Conservation (phyloP, 2,329 filamentous ascomycete genomes). For the Ophiostoma sp. region DNA sequence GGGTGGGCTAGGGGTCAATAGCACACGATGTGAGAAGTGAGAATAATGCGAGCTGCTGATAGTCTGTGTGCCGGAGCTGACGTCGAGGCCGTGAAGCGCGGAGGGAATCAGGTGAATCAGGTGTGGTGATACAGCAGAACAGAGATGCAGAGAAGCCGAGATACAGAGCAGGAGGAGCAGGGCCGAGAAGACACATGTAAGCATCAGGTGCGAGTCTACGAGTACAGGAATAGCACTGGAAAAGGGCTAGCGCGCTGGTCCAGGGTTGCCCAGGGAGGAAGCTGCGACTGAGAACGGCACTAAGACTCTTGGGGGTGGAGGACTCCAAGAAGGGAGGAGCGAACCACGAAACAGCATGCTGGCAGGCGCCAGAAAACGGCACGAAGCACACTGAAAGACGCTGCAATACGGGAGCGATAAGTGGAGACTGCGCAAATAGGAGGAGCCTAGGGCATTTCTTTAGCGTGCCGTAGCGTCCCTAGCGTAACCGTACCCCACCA, state of each 20-base stretch:
- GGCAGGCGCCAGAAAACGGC: background rate
- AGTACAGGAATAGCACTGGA: conserved; percentile 1
- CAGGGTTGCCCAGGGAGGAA: background rate
- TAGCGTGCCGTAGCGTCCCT: conserved; percentile 1
- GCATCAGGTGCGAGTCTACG: background rate
- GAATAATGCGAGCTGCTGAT: background rate
- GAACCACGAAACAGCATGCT: background rate
- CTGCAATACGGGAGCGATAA: background rate
- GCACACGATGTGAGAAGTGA: background rate
- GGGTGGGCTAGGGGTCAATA: background rate
- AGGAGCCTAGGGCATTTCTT: conserved; percentile 1
- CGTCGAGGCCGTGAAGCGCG: background rate
- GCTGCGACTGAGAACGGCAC: background rate
- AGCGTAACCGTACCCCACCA: conserved; percentile 27
- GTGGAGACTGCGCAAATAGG: background rate
- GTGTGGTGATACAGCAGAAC: background rate
- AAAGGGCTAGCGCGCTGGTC: conserved; percentile 1
- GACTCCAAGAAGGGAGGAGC: background rate
- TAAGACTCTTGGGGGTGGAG: background rate
- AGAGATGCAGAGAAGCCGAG: background rate
- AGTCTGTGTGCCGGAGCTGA: background rate
- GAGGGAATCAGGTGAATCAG: background rate
- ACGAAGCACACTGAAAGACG: background rate
- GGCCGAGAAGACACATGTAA: conserved; percentile 10
- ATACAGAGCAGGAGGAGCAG: background rate